phyloP scores from a whole-genome alignment of 139 green algal species.

The Zygnema cylindricum region DNA sequence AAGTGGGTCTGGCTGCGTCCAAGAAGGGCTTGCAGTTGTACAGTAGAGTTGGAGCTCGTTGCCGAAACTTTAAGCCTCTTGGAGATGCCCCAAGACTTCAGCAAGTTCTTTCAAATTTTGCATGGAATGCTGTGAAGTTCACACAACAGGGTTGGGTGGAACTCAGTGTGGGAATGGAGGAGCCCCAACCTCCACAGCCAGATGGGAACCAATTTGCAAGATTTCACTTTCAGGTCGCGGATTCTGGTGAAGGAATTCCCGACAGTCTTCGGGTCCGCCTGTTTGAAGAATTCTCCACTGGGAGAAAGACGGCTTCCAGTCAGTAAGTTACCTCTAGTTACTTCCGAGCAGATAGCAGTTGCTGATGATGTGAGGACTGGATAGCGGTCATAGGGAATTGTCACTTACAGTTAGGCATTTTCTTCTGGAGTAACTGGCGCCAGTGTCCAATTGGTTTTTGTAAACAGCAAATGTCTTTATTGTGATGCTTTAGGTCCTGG shows the following conservation, averaged over 20 bases:
- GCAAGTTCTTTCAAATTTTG: constrained; percentile 54
- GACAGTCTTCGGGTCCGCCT: constrained; percentile 16
- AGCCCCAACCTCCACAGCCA: not conserved
- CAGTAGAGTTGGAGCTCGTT: constrained; percentile 5
- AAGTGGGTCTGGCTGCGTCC: constrained; percentile 28
- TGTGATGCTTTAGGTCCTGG: too few species aligned
- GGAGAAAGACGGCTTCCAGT: constrained; percentile 40
- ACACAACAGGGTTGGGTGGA: constrained; percentile 40
- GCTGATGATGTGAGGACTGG: not conserved
- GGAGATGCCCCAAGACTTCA: constrained; percentile 36
- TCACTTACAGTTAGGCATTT: too few species aligned
- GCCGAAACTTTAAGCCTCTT: not conserved
- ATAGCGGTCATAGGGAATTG: too few species aligned
- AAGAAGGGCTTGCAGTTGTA: constrained; percentile 50
- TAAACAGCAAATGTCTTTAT: too few species aligned
- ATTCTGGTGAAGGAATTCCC: constrained; percentile 35
- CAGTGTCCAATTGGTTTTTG: too few species aligned
- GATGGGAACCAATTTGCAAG: constrained; percentile 8
- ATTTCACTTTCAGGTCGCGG: constrained; percentile 33
- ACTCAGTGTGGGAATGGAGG: constrained; percentile 33
- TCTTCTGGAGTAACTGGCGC: too few species aligned
- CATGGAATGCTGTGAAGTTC: constrained; percentile 59
- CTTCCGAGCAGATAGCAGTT: not conserved
- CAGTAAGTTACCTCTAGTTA: constrained; percentile 16
- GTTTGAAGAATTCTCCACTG: constrained; percentile 44